phyloP scores from a whole-genome alignment of 2,329 filamentous ascomycete species.

The Diaporthe citrichinensis region DNA sequence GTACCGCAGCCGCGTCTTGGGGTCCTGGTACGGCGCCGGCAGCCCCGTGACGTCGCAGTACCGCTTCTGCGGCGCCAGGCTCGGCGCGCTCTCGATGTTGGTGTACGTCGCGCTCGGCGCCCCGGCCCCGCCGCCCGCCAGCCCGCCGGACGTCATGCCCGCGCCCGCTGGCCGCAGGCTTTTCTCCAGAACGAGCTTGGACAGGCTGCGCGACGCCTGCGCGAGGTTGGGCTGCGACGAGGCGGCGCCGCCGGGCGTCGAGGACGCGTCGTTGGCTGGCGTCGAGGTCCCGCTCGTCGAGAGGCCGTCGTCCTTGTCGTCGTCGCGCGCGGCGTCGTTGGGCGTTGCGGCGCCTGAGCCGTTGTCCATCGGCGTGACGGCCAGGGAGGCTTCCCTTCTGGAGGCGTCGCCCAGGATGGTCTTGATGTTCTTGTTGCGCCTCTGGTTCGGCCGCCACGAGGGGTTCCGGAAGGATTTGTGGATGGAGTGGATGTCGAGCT shows the following conservation, averaged over 20 bases:
- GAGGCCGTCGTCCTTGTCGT: slow-evolving; percentile 61
- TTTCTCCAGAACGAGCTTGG: slow-evolving; percentile 90
- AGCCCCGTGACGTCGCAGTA: slow-evolving; percentile 98
- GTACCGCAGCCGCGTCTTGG: slow-evolving; percentile 93
- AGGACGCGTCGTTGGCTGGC: slow-evolving; percentile 54
- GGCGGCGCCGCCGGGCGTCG: slow-evolving; percentile 48
- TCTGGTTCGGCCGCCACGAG: slow-evolving; percentile 91
- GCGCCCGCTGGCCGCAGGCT: slow-evolving; percentile 66
- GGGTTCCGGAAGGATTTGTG: slow-evolving; percentile 92
- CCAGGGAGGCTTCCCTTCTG: slow-evolving; percentile 87
- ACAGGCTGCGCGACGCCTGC: slow-evolving; percentile 89
- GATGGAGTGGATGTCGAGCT: slow-evolving; percentile 90
- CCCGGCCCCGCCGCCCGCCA: slow-evolving; percentile 52
- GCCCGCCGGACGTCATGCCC: slow-evolving; percentile 50
- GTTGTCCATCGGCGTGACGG: slow-evolving; percentile 84
- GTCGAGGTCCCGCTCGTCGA: slow-evolving; percentile 72
- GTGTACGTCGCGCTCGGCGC: slow-evolving; percentile 90
- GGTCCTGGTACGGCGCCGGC: slow-evolving; percentile 92
- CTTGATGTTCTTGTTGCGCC: slow-evolving; percentile 99
- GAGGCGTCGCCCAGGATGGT: slow-evolving; percentile 92
- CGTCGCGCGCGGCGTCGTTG: slow-evolving; percentile 52
- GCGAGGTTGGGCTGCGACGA: slow-evolving; percentile 77
- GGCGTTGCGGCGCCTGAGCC: slow-evolving; percentile 83
- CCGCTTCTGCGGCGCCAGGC: slow-evolving; percentile 84
- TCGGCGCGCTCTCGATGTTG: slow-evolving; percentile 93